phyloP scores from a whole-genome alignment of 345 rosid genomes.

The Geranium rotundifolium region DNA sequence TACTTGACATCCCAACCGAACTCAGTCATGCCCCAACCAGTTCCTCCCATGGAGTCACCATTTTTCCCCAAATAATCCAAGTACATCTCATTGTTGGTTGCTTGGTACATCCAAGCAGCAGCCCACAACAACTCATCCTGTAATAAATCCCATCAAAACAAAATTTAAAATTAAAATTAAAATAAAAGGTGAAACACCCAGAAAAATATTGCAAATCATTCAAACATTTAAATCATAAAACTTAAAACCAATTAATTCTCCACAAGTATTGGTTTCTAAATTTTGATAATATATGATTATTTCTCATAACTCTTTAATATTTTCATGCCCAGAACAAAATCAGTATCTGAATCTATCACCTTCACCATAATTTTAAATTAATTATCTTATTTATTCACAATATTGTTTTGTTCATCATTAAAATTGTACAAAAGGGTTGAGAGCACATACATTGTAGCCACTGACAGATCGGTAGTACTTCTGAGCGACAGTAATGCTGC shows the following conservation, averaged over 20 bases:
- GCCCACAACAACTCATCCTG: slow-evolving; percentile 35
- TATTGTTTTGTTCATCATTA: not conserved
- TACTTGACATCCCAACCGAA: slow-evolving; percentile 29
- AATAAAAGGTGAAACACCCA: not conserved
- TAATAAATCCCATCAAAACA: not conserved
- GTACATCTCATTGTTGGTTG: slow-evolving; percentile 15
- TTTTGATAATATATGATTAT: no score
- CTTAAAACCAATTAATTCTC: no score
- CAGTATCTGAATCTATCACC: no score
- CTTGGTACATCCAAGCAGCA: slow-evolving; percentile 26
- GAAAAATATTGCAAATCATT: no score
- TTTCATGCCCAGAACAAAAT: no score
- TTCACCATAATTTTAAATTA: no score
- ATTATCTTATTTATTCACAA: no score
- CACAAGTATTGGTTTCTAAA: no score
- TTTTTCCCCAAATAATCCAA: slow-evolving; percentile 17
- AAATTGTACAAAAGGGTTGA: not conserved
- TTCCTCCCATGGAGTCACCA: slow-evolving; percentile 21
- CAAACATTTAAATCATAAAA: no score
- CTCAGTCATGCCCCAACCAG: slow-evolving; percentile 11
- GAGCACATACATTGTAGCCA: slow-evolving; percentile 14
- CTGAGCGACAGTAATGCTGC: slow-evolving; percentile 18
- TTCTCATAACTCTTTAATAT: no score
- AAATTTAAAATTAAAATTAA: not conserved
- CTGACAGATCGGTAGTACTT: slow-evolving; percentile 19